Evolutionary conservation across 495 filamentous ascomycete species (phyloP), one percentile per base, ranked within the genome.

Genomic region (Aspergillus affinis): DNA sequence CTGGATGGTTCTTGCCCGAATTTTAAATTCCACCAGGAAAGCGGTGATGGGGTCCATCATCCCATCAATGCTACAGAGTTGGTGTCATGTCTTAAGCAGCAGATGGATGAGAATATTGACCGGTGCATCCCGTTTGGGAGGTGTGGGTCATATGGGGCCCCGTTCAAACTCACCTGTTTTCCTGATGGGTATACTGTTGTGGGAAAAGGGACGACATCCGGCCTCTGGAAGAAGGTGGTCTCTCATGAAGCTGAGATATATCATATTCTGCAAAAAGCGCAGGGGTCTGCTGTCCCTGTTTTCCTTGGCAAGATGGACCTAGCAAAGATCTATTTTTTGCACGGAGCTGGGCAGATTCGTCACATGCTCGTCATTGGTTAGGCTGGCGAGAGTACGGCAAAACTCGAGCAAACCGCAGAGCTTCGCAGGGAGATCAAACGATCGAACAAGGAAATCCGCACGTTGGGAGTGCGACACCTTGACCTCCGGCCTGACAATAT

Each of bases 291-390:
- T 27, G 67, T 81, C 7, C 75, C 73, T 36, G 71, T 80, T 8
- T 78, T 72, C 55, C 70, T 82, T 13, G 75, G 76, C 45, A 70
- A 66, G 9, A 71, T 82, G 46, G 71, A 79, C 62, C 61, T 81
- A 15, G 56, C 61, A 3, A 32, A 47, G 17, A 62, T 69, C 3
- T 75, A 74, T 45, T 73, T 69, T 50, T 69, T 74, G 26, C 70
- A 77, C 62, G 55, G 67, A 18, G 64, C 65, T 26, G 72, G 78
- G 8, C 58, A 64, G 51, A 76, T 82, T 58, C 61, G 76, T 48
- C 68, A 81, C 60, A 75, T 82, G 66, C 63, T 79, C 13, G 57
- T 83, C 12, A 70, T 83, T 55, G 77, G 69, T 15, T 82, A 71
- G 75, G 80, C 58, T 45, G 74, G 75, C 58, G 58, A 62, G 29